phyloP scores from a whole-genome alignment of 345 rosid genomes.

The Moricandia moricandioides region DNA sequence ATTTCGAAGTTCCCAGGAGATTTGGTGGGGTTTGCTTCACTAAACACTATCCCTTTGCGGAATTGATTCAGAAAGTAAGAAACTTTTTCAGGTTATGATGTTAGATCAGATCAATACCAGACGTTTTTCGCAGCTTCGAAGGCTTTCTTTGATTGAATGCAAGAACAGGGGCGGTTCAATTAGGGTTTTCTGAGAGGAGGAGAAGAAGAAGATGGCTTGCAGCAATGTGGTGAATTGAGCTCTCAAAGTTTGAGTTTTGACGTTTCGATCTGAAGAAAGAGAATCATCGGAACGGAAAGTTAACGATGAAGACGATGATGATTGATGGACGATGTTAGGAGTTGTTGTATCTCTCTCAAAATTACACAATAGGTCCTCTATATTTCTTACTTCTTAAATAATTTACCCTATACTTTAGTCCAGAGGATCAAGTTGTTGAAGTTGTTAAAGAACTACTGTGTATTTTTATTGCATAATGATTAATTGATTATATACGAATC shows the following conservation, averaged over 20 bases:
- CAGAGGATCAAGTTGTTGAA: constrained; percentile 46
- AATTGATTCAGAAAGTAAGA: not conserved
- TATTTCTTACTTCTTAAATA: not conserved
- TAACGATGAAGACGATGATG: not conserved
- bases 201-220: not conserved
- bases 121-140: constrained; percentile 13
- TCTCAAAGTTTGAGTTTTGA: constrained; percentile 10
- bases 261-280: constrained; percentile 1
- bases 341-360: constrained; percentile 9
- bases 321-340: constrained; percentile 16
- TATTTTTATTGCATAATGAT: constrained; percentile 12
- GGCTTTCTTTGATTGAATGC: not conserved
- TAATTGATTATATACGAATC: constrained; percentile 1
- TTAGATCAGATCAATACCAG: constrained; percentile 20
- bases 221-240: not conserved
- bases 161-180: constrained; percentile 12
- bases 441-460: constrained; percentile 57
- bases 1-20: not conserved
- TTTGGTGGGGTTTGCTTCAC: not conserved
- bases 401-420: constrained; percentile 12
- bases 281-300: constrained; percentile 15
- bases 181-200: not conserved
- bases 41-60: constrained; percentile 17
- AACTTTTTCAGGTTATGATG: not conserved
- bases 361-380: constrained; percentile 17